Evolutionary conservation across 805 yeast species (phyloP).

Genomic region (Tetrapisispora arboricola): DNA sequence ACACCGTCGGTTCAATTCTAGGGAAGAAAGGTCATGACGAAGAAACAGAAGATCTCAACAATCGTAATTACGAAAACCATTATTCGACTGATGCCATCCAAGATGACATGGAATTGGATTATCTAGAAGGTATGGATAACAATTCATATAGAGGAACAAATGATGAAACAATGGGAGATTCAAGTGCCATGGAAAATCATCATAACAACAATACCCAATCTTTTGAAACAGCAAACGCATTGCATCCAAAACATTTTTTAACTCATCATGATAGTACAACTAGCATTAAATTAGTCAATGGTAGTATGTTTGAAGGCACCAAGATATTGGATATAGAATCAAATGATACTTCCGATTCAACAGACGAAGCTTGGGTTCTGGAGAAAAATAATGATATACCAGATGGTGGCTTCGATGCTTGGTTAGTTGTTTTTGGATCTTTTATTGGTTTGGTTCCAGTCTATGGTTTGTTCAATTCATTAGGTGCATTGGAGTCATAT

Average conservation of each 20-base stretch:
- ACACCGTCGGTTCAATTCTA: background rate
- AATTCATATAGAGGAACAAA: background rate
- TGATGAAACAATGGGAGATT: background rate
- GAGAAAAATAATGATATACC: conserved; percentile 27
- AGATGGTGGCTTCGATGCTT: conserved; percentile 52
- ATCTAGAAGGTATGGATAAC: conserved; percentile 3
- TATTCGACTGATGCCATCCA: background rate
- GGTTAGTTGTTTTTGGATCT: conserved; percentile 48
- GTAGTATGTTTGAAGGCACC: conserved; percentile 3
- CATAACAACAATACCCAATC: background rate
- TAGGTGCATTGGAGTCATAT: conserved; percentile 60
- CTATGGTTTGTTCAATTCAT: conserved; percentile 50
- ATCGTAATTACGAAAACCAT: background rate
- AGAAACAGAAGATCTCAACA: background rate
- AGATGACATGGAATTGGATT: conserved; percentile 2
- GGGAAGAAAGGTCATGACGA: background rate
- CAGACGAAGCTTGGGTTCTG: conserved; percentile 4
- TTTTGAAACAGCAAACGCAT: background rate
- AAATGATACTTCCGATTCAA: background rate
- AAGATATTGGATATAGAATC: background rate
- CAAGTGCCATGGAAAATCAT: background rate
- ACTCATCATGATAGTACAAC: conserved; percentile 1
- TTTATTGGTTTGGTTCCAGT: conserved; percentile 49
- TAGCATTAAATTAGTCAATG: conserved; percentile 1
- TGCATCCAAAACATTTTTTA: conserved; percentile 1